These are phyloP conservation scores for Lotmaria passim DNA, from an alignment of 208 protist species.

Conservation along the genomic window DNA sequence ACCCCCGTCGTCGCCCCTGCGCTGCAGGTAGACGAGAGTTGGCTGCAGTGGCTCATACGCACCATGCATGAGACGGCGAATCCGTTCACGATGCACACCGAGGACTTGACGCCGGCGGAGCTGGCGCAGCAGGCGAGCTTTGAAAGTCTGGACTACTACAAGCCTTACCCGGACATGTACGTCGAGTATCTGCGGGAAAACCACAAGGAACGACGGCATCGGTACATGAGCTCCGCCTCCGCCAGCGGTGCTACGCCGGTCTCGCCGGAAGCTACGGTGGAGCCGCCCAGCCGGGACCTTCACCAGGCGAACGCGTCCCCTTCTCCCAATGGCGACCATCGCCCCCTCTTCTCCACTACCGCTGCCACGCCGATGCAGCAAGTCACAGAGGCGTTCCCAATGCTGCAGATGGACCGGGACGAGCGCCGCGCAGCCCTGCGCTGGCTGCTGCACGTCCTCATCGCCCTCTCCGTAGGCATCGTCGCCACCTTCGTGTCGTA, in stretches of 20 bases:
- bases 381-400: slow-evolving; percentile 21
- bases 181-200: slow-evolving; percentile 68
- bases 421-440: slow-evolving; percentile 69
- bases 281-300: no score
- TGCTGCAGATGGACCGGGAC: slow-evolving; percentile 48
- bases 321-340: no score
- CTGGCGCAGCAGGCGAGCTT: slow-evolving; percentile 68
- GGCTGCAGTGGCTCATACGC: slow-evolving; percentile 29
- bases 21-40: slow-evolving; percentile 6
- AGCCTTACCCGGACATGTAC: slow-evolving; percentile 84
- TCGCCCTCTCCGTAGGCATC: slow-evolving; percentile 81
- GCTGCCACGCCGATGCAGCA: slow-evolving; percentile 15
- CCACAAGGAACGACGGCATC: slow-evolving; percentile 18
- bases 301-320: no score
- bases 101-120: slow-evolving; percentile 50
- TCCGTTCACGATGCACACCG: slow-evolving; percentile 54
- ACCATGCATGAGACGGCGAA: slow-evolving; percentile 70
- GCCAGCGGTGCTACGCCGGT: no score
- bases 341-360: no score
- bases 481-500: slow-evolving; percentile 77
- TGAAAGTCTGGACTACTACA: slow-evolving; percentile 88
- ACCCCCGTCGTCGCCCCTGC: slow-evolving; percentile 9
- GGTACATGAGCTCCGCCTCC: slow-evolving; percentile 7
- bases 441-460: slow-evolving; percentile 86
- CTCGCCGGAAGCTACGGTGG: no score